phyloP scores from a whole-genome alignment of 2,329 filamentous ascomycete genomes.

The Pseudogymnoascus sp. region DNA sequence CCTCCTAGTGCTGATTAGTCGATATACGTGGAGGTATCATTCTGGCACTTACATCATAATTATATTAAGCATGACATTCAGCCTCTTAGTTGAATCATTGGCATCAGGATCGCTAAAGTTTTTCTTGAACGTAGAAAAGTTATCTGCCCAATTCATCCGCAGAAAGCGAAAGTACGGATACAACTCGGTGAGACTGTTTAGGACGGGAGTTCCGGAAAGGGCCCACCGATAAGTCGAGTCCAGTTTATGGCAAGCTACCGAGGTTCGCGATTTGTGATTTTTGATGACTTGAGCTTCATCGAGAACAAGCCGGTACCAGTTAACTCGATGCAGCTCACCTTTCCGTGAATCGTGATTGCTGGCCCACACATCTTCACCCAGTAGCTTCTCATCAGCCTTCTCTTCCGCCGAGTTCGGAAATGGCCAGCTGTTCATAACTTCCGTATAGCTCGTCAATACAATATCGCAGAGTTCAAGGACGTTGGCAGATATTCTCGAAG shows the following conservation, averaged over 20 bases:
- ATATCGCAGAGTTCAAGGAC: slow-evolving; percentile 22
- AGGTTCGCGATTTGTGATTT: slow-evolving; percentile 36
- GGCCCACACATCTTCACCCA: slow-evolving; percentile 96
- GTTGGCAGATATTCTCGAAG: neutral
- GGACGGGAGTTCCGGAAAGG: slow-evolving; percentile 27
- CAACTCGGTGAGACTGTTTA: slow-evolving; percentile 20
- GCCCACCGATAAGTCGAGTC: slow-evolving; percentile 27
- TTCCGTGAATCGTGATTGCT: slow-evolving; percentile 65
- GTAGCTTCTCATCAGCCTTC: slow-evolving; percentile 90
- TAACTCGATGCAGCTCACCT: slow-evolving; percentile 33
- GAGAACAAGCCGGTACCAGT: slow-evolving; percentile 46
- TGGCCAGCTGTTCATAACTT: slow-evolving; percentile 58
- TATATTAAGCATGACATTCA: neutral
- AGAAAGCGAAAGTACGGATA: slow-evolving; percentile 30
- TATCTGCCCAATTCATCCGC: neutral
- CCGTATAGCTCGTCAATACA: slow-evolving; percentile 24
- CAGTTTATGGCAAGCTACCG: slow-evolving; percentile 36
- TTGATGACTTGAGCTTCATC: slow-evolving; percentile 54
- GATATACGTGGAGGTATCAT: neutral
- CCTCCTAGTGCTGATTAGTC: slow-evolving; percentile 24
- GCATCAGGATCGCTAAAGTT: slow-evolving; percentile 26
- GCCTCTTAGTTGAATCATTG: slow-evolving; percentile 10
- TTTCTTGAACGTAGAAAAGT: slow-evolving; percentile 18
- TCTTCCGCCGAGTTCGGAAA: slow-evolving; percentile 80
- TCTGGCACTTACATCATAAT: neutral